Conservation (phyloP, 768 basidiomycete species). For the Suillus bovinus region DNA sequence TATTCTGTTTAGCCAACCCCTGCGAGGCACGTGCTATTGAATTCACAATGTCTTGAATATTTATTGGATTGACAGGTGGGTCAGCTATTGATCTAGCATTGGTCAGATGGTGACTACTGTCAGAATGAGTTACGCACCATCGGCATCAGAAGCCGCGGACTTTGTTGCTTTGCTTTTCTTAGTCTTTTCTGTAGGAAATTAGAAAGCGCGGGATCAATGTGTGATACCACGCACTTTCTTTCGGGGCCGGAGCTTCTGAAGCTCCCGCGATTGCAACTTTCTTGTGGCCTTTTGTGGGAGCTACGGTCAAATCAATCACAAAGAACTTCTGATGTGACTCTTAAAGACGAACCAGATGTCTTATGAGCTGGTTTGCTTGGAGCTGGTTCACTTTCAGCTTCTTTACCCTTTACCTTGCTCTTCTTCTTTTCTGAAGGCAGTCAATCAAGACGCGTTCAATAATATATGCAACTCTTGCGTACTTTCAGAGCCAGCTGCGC, state of each 20-base stretch:
- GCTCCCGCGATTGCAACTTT: background rate
- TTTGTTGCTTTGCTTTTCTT: background rate
- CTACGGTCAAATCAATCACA: background rate
- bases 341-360: background rate
- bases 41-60: constrained; percentile 1
- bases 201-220: background rate
- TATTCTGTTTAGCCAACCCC: background rate
- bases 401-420: background rate
- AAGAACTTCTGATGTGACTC: background rate
- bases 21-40: background rate
- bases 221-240: constrained; percentile 4
- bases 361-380: background rate
- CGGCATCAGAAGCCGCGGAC: background rate
- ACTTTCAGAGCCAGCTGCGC: background rate
- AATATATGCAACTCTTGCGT: background rate
- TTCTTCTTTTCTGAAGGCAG: background rate
- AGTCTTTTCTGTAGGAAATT: background rate
- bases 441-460: background rate
- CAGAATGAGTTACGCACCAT: background rate
- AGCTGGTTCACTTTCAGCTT: background rate
- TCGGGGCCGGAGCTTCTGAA: background rate
- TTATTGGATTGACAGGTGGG: background rate
- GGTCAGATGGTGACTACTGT: background rate
- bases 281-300: background rate
- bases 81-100: constrained; percentile 7